Conservation (phyloP, 2,329 filamentous ascomycete genomes). For the Dactylonectria macrodidyma region DNA sequence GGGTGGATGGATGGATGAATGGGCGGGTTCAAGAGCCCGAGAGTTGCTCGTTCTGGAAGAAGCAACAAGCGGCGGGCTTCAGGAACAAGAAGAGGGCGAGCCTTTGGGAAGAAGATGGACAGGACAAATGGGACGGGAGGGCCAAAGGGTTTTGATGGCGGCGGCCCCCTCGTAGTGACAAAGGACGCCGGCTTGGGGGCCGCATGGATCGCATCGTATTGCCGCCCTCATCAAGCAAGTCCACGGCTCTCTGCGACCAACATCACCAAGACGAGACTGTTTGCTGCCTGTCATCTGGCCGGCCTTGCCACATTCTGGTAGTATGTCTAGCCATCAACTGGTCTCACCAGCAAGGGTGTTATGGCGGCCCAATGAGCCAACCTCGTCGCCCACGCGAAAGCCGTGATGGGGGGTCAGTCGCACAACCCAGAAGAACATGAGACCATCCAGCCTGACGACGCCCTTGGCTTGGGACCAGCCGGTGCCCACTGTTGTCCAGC, state of each 20-base stretch:
- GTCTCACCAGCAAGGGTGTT: constrained; percentile 37
- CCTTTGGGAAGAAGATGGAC: constrained; percentile 2
- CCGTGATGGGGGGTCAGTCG: constrained; percentile 46
- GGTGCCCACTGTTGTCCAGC: constrained; percentile 29
- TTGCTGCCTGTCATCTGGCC: constrained; percentile 29
- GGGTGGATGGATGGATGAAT: neutral
- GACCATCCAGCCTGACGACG: constrained; percentile 42
- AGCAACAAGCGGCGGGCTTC: neutral
- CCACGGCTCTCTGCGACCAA: neutral
- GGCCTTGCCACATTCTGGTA: constrained; percentile 22
- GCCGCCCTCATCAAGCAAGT: neutral
- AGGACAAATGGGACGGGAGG: neutral
- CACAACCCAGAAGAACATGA: constrained; percentile 45
- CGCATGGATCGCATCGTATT: constrained; percentile 21
- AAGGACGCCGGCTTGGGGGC: constrained; percentile 10
- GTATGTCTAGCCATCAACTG: constrained; percentile 18
- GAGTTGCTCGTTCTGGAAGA: neutral
- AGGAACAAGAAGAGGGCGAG: neutral
- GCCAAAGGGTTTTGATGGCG: constrained; percentile 24
- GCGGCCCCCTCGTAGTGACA: constrained; percentile 11
- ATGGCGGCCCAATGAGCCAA: constrained; percentile 47
- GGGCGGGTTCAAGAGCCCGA: neutral
- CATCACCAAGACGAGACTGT: constrained; percentile 6
- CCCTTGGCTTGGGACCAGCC: constrained; percentile 19
- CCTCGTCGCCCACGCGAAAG: constrained; percentile 43